Percentiles rank a stretch among this genome's conserved stretches.
These are phyloP conservation scores for Beauveria varroae DNA, from an alignment of 2,329 filamentous ascomycete genomes.

Conservation along the genomic window DNA sequence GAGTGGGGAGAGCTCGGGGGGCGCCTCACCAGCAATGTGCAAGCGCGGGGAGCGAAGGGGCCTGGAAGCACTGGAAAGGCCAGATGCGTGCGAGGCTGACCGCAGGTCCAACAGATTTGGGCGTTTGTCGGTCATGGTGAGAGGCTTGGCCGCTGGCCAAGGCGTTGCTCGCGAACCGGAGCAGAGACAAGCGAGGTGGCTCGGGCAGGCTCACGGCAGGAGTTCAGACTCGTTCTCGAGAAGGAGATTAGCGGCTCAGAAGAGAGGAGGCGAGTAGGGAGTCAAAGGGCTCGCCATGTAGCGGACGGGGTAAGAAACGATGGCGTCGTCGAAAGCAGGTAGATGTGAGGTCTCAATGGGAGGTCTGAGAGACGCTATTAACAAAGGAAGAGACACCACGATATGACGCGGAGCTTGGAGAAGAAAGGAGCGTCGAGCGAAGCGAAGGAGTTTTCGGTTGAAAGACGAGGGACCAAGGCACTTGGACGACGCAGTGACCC, in stretches of 20 bases:
- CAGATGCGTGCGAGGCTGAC: conserved; percentile 23
- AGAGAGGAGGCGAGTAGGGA: neutral
- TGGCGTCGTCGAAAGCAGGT: neutral
- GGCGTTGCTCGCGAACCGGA: neutral
- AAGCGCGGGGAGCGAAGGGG: conserved; percentile 66
- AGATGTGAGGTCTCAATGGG: neutral
- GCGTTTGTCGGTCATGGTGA: conserved; percentile 26
- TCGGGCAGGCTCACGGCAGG: neutral
- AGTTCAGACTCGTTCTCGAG: neutral
- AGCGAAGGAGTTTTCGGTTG: neutral
- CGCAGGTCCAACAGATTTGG: conserved; percentile 54
- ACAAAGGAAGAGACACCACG: neutral
- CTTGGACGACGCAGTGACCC: neutral
- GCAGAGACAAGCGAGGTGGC: neutral
- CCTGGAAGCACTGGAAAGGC: conserved; percentile 1
- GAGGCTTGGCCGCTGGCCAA: neutral
- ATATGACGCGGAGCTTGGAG: neutral
- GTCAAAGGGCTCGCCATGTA: neutral
- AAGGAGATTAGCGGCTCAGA: neutral
- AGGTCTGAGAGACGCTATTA: neutral
- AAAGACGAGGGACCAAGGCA: neutral
- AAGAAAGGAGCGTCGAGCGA: neutral
- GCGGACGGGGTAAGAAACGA: neutral
- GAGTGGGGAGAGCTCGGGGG: conserved; percentile 85
- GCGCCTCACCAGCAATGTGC: conserved; percentile 71